Evolutionary conservation across 2,329 filamentous ascomycete genomes (phyloP), one percentile per base, ranked within the genome.

Genomic region (Colletotrichum liaoningense): DNA sequence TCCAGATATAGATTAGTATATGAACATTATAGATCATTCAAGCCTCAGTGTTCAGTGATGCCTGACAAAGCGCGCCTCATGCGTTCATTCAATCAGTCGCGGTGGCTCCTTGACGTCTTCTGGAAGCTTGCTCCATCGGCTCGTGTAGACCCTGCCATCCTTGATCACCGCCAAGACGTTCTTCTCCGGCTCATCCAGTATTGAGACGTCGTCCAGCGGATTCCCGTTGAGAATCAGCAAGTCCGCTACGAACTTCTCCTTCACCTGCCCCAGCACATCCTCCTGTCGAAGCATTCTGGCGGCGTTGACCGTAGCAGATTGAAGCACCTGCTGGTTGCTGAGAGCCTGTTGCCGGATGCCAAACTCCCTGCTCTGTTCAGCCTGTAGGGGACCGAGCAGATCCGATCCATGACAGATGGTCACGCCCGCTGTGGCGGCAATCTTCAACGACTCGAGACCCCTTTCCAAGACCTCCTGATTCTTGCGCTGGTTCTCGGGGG

Each of bases 341-440:
- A 83, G 68, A 0, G 75, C 78, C 55, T 74, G 70, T 11, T 73
- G 68, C 6, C 81, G 77, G 9, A 83, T 76, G 0, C 76, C 77
- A 69, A 83, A 83, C 76, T 83, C 81, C 30, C 77, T 77, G 46
- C 77, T 79, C 75, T 83, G 81, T 69, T 79, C 79, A 3, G 75
- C 75, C 30, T 78, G 76, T 33, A 82, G 66, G 3, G 80, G 80
- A 0, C 81, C 80, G 2, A 82, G 77, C 4, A 82, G 76, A 54
- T 83, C 81, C 0, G 87, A 87, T 0, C 89, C 89, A 74, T 86
- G 89, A 77, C 88, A 90, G 54, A 91, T 87, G 0, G 82, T 86
- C 1, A 91, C 87, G 0, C 88, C 88, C 0, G 86, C 87, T 11
- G 87, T 83, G 24, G 83, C 79, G 3, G 88, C 88, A 24, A 90